These are phyloP conservation scores for Coemansia sp. DNA, from an alignment of 192 early-diverging fungal genomes.

Conservation along the genomic window DNA sequence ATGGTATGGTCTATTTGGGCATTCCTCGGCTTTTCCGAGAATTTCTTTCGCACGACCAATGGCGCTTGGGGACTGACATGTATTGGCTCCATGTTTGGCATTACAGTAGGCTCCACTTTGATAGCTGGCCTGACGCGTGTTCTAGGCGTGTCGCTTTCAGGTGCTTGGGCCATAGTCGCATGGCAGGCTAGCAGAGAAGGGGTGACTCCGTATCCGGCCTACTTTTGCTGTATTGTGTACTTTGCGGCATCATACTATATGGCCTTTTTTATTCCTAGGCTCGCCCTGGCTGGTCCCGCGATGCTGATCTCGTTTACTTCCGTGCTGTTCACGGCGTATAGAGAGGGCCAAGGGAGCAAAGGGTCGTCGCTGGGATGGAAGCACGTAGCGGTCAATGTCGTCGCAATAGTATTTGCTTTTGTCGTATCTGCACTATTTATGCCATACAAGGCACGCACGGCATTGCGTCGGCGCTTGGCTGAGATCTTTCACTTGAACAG, in stretches of 20 bases:
- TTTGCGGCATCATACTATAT: slow-evolving; percentile 35
- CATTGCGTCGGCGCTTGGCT: slow-evolving; percentile 27
- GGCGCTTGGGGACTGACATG: slow-evolving; percentile 39
- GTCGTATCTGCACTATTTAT: slow-evolving; percentile 40
- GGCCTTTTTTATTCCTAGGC: slow-evolving; percentile 27
- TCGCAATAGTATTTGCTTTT: slow-evolving; percentile 38
- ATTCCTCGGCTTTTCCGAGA: slow-evolving; percentile 23
- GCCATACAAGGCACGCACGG: slow-evolving; percentile 52
- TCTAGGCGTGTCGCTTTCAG: slow-evolving; percentile 21
- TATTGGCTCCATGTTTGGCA: slow-evolving; percentile 37
- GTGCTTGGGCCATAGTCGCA: slow-evolving; percentile 45
- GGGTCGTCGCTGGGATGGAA: slow-evolving; percentile 40
- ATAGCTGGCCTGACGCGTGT: slow-evolving; percentile 33
- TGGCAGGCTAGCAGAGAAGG: slow-evolving; percentile 35
- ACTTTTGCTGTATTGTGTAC: slow-evolving; percentile 32
- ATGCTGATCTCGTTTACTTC: slow-evolving; percentile 45
- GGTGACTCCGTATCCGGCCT: slow-evolving; percentile 17
- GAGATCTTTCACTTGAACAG: slow-evolving; percentile 42
- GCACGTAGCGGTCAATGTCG: slow-evolving; percentile 35
- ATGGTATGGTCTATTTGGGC: slow-evolving; percentile 51
- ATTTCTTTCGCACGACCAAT: slow-evolving; percentile 30
- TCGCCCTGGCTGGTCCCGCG: slow-evolving; percentile 22
- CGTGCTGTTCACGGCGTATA: slow-evolving; percentile 36
- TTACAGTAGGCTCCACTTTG: slow-evolving; percentile 44
- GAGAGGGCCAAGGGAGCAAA: not conserved